A percentile compares a stretch with the other conserved stretches of the same genome.
These are phyloP conservation scores for Peronospora farinosa DNA, from an alignment of 352 stramenopile species.

Conservation along the genomic window DNA sequence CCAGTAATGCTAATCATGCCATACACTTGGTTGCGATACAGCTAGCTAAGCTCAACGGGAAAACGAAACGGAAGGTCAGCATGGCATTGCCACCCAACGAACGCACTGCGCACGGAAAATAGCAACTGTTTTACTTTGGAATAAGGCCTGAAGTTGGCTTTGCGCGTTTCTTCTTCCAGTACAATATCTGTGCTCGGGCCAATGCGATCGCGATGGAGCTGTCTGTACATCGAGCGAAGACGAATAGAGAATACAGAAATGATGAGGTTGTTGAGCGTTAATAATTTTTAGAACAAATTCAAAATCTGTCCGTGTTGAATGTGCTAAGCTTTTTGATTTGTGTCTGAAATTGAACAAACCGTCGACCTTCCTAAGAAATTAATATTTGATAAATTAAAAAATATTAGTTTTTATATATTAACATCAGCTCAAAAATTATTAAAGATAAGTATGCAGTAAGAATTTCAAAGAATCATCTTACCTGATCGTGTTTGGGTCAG, in stretches of 20 bases:
- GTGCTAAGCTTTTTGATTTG: conserved; percentile 86
- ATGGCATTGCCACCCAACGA: conserved; percentile 82
- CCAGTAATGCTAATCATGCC: conserved; percentile 89
- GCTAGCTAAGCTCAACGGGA: conserved; percentile 80
- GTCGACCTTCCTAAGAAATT: conserved; percentile 90
- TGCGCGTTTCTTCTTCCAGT: conserved; percentile 27
- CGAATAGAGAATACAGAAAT: background rate
- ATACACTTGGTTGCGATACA: conserved; percentile 88
- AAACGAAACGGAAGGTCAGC: conserved; percentile 81
- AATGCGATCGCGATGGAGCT: conserved; percentile 64
- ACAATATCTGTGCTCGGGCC: conserved; percentile 53
- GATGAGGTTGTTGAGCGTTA: background rate
- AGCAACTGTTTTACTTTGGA: conserved; percentile 80
- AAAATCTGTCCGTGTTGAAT: conserved; percentile 79
- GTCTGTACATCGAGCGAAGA: background rate
- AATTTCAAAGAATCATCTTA: no score
- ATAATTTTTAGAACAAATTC: background rate
- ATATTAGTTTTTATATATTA: no score
- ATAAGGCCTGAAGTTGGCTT: conserved; percentile 36
- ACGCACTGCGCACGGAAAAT: conserved; percentile 81
- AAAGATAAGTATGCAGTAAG: no score
- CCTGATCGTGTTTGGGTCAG: conserved; percentile 26
- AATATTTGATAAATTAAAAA: no score
- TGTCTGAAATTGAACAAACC: conserved; percentile 89
- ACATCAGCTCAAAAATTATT: no score